Percentiles rank a stretch among this genome's conserved stretches.
These are phyloP conservation scores for Torrubiellomyces zombiae DNA, from an alignment of 2,329 filamentous ascomycete genomes.

Conservation along the genomic window DNA sequence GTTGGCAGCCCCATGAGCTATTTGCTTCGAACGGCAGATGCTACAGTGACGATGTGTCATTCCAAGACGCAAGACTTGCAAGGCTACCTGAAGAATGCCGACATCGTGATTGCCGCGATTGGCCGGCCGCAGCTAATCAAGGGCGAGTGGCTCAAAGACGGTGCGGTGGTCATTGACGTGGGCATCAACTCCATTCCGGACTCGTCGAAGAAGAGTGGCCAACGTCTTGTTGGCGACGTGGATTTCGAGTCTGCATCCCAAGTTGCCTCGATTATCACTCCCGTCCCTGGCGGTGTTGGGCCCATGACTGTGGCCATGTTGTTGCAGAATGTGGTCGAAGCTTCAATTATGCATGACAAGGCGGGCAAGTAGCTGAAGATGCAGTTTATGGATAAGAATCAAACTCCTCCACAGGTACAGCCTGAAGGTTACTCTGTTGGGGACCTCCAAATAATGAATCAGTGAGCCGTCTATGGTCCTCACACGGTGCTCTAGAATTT, in stretches of 20 bases:
- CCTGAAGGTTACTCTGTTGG: no score
- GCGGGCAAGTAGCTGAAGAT: constrained; percentile 6
- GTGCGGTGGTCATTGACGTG: constrained; percentile 91
- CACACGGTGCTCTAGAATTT: no score
- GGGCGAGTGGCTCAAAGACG: constrained; percentile 89
- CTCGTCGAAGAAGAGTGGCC: constrained; percentile 75
- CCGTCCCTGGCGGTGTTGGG: constrained; percentile 89
- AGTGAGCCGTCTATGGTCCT: no score
- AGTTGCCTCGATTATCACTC: constrained; percentile 85
- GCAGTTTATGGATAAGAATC: no score
- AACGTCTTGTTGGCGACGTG: constrained; percentile 86
- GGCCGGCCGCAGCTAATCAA: constrained; percentile 77
- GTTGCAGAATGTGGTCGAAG: constrained; percentile 83
- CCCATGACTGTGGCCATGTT: constrained; percentile 99
- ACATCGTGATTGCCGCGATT: constrained; percentile 85
- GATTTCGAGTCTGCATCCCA: constrained; percentile 73
- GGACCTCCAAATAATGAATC: no score
- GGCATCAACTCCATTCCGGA: constrained; percentile 94
- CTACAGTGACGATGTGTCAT: constrained; percentile 92
- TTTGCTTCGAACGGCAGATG: constrained; percentile 84
- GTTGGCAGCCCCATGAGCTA: constrained; percentile 96
- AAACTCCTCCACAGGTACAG: no score
- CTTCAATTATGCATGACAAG: no score
- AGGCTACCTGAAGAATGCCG: constrained; percentile 62
- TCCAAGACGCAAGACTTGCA: constrained; percentile 65